These are phyloP conservation scores for Raffaelea arxii DNA, from an alignment of 2,329 filamentous ascomycete genomes.

Conservation along the genomic window DNA sequence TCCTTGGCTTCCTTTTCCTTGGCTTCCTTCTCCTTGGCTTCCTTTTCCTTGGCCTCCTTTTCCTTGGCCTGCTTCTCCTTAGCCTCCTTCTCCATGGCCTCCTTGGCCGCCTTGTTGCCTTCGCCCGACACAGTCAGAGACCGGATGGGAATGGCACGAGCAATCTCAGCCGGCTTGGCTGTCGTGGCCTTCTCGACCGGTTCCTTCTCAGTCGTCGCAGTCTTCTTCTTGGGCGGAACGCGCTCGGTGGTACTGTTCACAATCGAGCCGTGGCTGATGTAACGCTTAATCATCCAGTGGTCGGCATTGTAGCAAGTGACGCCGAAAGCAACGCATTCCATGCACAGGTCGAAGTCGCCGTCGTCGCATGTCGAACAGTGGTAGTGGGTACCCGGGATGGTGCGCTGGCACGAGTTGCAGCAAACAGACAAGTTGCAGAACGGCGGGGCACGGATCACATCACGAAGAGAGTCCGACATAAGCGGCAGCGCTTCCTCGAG, in stretches of 20 bases:
- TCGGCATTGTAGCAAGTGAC: constrained; percentile 66
- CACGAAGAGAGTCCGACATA: background rate
- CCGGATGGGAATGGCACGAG: no score
- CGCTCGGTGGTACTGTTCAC: constrained; percentile 80
- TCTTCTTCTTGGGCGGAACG: constrained; percentile 51
- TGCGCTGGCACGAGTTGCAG: constrained; percentile 81
- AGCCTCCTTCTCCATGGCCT: no score
- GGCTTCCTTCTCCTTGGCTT: constrained; percentile 5
- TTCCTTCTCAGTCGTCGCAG: constrained; percentile 22
- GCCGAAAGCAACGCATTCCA: constrained; percentile 64
- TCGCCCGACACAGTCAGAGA: no score
- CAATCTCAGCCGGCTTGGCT: no score
- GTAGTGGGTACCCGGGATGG: constrained; percentile 75
- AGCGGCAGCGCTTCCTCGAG: no score
- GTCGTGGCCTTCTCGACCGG: no score
- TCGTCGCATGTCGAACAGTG: constrained; percentile 91
- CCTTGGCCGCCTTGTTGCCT: no score
- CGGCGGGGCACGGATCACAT: background rate
- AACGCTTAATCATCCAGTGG: constrained; percentile 94
- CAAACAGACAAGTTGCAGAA: constrained; percentile 63
- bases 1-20: no score
- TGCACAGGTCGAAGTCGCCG: constrained; percentile 91
- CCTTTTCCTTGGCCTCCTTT: no score
- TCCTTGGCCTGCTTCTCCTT: no score
- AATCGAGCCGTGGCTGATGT: constrained; percentile 66